Conservation (phyloP, 2,329 filamentous ascomycete species). For the Fusarium palustre region DNA sequence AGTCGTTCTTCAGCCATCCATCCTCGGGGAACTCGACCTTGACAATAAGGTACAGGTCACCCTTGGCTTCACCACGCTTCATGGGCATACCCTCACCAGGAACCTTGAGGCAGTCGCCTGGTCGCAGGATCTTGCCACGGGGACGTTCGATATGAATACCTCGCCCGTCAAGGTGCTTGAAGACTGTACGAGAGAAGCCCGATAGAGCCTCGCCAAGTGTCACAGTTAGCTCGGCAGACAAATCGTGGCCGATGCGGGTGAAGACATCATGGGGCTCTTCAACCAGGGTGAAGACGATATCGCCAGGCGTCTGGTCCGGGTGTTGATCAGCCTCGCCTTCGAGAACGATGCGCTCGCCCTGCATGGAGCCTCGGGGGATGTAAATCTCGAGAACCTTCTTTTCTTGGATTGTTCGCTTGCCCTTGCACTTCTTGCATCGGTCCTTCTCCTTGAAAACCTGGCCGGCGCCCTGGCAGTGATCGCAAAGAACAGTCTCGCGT, state of each 20-base stretch:
- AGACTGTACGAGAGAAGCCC: conserved; percentile 89
- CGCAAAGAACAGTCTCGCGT: conserved; percentile 82
- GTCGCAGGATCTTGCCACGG: conserved; percentile 83
- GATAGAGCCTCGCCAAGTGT: conserved; percentile 85
- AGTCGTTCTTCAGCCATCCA: conserved; percentile 82
- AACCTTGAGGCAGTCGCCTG: conserved; percentile 87
- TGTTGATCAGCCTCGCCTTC: conserved; percentile 95
- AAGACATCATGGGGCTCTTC: conserved; percentile 87
- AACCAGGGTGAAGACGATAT: conserved; percentile 89
- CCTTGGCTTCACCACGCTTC: conserved; percentile 85
- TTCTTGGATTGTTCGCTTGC: conserved; percentile 84
- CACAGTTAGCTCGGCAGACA: conserved; percentile 84
- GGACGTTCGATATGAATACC: conserved; percentile 86
- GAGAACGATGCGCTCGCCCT: conserved; percentile 90
- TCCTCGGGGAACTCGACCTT: conserved; percentile 90
- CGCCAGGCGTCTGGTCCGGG: conserved; percentile 88
- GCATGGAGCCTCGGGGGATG: conserved; percentile 86
- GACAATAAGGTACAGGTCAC: conserved; percentile 88
- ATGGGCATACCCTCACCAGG: conserved; percentile 93
- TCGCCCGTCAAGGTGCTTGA: conserved; percentile 93
- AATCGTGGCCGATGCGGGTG: conserved; percentile 83
- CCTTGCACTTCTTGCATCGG: conserved; percentile 99
- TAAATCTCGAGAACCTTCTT: conserved; percentile 97
- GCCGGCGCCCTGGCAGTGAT: conserved; percentile 86
- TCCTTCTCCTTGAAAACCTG: conserved; percentile 95